Conservation (phyloP, 2,329 filamentous ascomycete genomes). For the Xylaria sp. region DNA sequence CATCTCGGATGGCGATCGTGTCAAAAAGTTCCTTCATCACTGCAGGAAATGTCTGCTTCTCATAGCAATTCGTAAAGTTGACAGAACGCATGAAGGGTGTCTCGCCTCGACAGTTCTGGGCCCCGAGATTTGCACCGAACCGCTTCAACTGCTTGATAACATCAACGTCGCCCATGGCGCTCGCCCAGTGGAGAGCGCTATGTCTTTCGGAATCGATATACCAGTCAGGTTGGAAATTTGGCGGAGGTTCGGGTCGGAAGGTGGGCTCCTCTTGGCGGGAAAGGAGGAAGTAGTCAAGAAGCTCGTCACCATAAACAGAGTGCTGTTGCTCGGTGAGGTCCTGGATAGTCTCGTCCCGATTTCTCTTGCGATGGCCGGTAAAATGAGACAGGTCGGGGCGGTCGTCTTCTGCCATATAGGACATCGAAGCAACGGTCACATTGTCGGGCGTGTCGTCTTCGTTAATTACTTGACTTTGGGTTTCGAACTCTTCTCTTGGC, state of each 20-base stretch:
- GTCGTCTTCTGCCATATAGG: conserved; percentile 86
- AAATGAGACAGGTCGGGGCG: conserved; percentile 76
- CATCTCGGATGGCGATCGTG: conserved; percentile 83
- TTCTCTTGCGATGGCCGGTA: conserved; percentile 77
- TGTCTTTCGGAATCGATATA: conserved; percentile 94
- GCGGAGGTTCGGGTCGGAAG: conserved; percentile 79
- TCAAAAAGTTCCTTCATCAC: conserved; percentile 85
- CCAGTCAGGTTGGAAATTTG: conserved; percentile 88
- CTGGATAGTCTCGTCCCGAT: conserved; percentile 73
- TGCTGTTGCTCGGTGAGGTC: conserved; percentile 82
- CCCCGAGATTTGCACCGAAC: conserved; percentile 79
- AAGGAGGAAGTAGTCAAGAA: conserved; percentile 95
- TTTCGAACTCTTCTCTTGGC: conserved; percentile 72
- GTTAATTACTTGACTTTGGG: conserved; percentile 68
- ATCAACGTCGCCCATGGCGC: conserved; percentile 94
- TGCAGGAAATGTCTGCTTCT: conserved; percentile 88
- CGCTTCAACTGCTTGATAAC: conserved; percentile 88
- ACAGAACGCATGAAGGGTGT: conserved; percentile 95
- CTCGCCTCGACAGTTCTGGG: conserved; percentile 79
- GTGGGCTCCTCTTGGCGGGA: conserved; percentile 81
- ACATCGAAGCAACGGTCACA: conserved; percentile 83
- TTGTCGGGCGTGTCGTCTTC: conserved; percentile 88
- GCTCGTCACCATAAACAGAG: conserved; percentile 88
- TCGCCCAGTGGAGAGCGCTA: conserved; percentile 95
- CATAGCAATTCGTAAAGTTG: conserved; percentile 95